phyloP scores from a whole-genome alignment of 345 rosid species.

The Moricandia arvensis region DNA sequence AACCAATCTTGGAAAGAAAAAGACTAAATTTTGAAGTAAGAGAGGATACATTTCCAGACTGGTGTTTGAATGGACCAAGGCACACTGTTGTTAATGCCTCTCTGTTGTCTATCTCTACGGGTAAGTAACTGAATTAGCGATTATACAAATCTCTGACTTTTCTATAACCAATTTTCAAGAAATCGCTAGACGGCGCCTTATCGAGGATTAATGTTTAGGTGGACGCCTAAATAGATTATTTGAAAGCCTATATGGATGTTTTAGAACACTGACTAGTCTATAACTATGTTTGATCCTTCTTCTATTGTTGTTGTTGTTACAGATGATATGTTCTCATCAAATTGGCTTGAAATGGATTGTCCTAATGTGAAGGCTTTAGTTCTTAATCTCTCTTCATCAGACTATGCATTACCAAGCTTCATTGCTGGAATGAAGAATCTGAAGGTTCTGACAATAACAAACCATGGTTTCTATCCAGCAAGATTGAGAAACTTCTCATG shows the following conservation, averaged over 20 bases:
- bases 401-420: neutral
- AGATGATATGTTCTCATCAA: constrained; percentile 50
- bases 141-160: neutral
- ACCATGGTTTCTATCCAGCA: constrained; percentile 38
- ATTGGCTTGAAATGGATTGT: constrained; percentile 5
- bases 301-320: neutral
- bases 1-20: neutral
- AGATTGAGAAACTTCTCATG: constrained; percentile 40
- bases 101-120: neutral
- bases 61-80: neutral
- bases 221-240: too few species aligned
- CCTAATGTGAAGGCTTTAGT: neutral
- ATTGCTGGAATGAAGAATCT: constrained; percentile 39
- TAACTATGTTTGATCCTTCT: neutral
- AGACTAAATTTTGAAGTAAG: neutral
- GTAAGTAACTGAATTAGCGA: neutral
- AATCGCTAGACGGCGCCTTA: too few species aligned
- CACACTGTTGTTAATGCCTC: neutral
- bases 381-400: neutral
- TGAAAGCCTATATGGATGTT: too few species aligned
- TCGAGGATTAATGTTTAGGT: too few species aligned
- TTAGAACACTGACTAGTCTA: too few species aligned
- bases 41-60: neutral
- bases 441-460: constrained; percentile 46
- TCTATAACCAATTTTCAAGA: neutral